Base-by-base conservation (phyloP, 805 yeast species). In the Wilhelminamyces savonicus region DNA sequence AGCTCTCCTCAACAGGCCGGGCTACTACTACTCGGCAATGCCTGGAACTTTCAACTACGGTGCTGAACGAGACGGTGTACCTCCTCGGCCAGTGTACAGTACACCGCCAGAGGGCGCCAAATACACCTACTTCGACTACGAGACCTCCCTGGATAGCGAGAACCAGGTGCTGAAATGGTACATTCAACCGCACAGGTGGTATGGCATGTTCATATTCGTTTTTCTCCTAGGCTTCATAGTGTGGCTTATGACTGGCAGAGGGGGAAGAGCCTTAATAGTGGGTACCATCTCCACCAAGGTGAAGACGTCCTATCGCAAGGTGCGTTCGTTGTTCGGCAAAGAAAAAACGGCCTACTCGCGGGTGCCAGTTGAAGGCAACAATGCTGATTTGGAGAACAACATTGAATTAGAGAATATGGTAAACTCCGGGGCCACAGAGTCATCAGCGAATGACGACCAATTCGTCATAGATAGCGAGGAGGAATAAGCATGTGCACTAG, bases 21-120 rank as follows among this genome's bases (percentile, higher is more conserved):
- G 83, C 0, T 73, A 57, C 35, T 65, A 55, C 30, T 69, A 60
- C 43, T 60, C 69, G 11, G 66, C 79, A 0, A 59, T 72, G 0
- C 67, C 74, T 0, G 63, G 61, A 13, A 50, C 64, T 4, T 73
- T 66, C 41, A 55, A 61, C 16, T 58, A 59, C 34, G 85, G 85
- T 3, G 74, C 77, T 11, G 84, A 78, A 42, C 54, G 50, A 7
- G 45, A 42, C 3, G 69, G 63, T 2, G 39, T 70, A 1, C 27
- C 40, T 0, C 28, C 52, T 8, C 50, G 84, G 26, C 82, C 82
- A 0, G 44, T 29, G 3, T 73, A 57, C 36, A 27, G 37, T 3
- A 27, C 32, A 5, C 53, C 54, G 5, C 17, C 32, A 3, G 31
- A 31, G 4, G 45, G 32, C 8, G 35, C 30, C 4, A 37, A 33